Conservation (phyloP, 2,329 filamentous ascomycete genomes). For the Chrysoporthe cubensis region DNA sequence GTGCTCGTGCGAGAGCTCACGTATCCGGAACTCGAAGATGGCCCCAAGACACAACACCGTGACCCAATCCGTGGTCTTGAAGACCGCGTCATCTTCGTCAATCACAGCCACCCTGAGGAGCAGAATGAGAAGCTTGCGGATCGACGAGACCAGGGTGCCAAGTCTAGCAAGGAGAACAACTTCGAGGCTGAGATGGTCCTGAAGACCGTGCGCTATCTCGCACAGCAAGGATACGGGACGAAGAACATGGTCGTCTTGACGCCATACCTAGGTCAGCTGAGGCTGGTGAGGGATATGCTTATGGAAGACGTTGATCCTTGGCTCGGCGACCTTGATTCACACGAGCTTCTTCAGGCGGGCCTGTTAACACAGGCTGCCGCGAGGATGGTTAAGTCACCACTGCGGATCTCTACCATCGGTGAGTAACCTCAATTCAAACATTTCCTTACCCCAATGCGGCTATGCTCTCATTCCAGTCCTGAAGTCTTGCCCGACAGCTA, state of each 20-base stretch:
- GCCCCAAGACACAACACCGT: constrained; percentile 50
- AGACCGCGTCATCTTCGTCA: constrained; percentile 66
- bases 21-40: constrained; percentile 66
- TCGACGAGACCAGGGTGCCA: constrained; percentile 51
- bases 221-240: constrained; percentile 71
- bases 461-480: neutral
- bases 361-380: constrained; percentile 58
- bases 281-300: constrained; percentile 57
- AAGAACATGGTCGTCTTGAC: constrained; percentile 70
- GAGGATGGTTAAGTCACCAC: constrained; percentile 52
- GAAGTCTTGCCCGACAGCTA: neutral
- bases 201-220: constrained; percentile 67
- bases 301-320: constrained; percentile 63
- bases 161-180: constrained; percentile 62
- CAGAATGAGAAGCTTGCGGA: constrained; percentile 49
- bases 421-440: constrained; percentile 33
- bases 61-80: constrained; percentile 58
- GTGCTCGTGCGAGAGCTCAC: constrained; percentile 58
- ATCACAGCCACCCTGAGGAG: constrained; percentile 61
- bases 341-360: constrained; percentile 66
- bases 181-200: constrained; percentile 71
- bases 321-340: constrained; percentile 70
- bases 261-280: constrained; percentile 73
- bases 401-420: constrained; percentile 74
- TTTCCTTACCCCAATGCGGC: neutral